Conservation (phyloP, 768 basidiomycete species). For the Trametes punicea region DNA sequence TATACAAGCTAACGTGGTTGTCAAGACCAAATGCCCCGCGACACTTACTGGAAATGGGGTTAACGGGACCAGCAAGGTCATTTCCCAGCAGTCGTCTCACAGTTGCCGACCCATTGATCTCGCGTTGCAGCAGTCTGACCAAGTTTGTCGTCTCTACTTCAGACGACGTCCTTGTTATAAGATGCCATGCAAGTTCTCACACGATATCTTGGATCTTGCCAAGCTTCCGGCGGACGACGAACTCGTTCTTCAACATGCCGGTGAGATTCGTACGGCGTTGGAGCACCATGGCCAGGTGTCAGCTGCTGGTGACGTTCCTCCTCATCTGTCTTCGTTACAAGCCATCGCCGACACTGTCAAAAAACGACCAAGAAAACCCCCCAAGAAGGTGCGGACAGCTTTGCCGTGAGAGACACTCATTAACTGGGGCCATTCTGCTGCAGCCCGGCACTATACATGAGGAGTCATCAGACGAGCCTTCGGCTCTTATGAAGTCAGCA, state of each 20-base stretch:
- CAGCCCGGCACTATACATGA: neutral
- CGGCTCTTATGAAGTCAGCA: no score
- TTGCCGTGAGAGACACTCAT: neutral
- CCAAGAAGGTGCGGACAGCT: neutral
- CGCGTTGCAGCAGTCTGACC: neutral
- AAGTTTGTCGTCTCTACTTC: constrained; percentile 3
- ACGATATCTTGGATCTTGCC: constrained; percentile 3
- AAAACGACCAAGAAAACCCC: neutral
- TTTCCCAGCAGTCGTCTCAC: no score
- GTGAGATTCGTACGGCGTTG: neutral
- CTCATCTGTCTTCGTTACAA: no score
- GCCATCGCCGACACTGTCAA: neutral
- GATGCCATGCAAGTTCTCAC: neutral
- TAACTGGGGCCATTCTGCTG: neutral
- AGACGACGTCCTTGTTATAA: neutral
- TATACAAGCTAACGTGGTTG: no score
- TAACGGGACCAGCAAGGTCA: neutral
- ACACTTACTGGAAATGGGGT: neutral
- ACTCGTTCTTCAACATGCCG: neutral
- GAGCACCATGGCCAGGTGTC: no score
- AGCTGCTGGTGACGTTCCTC: no score
- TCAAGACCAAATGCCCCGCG: neutral
- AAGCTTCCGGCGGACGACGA: neutral
- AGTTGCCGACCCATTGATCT: no score
- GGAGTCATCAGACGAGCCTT: no score